These are phyloP conservation scores for Aphanomyces cochlioides DNA, from an alignment of 352 stramenopile species.

Conservation along the genomic window DNA sequence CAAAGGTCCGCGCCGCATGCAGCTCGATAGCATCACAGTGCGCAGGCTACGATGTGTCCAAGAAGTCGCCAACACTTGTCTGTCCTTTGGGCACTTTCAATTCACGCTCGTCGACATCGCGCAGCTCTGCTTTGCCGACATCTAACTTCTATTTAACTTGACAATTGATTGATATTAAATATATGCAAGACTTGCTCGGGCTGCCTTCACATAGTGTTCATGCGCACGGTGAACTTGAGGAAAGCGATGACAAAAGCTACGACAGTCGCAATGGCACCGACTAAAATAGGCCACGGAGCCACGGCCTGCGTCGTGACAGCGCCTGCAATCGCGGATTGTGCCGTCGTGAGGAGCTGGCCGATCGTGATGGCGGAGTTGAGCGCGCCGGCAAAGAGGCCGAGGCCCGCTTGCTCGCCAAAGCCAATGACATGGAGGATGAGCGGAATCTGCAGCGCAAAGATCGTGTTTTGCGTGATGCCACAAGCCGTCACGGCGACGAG, in stretches of 20 bases:
- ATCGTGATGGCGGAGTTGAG: conserved; percentile 75
- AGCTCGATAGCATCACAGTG: background rate
- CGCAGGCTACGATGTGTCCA: conserved; percentile 2
- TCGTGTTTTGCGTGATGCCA: conserved; percentile 36
- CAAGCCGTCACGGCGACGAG: conserved; percentile 47
- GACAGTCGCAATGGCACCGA: conserved; percentile 61
- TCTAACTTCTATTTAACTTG: background rate
- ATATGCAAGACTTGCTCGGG: background rate
- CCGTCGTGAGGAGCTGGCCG: conserved; percentile 67
- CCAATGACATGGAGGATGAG: conserved; percentile 19
- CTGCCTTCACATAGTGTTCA: conserved; percentile 58
- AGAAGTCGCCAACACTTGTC: conserved; percentile 9
- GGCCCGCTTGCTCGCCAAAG: conserved; percentile 36
- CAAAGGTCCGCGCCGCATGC: background rate
- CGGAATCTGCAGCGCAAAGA: conserved; percentile 23
- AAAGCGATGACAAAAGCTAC: conserved; percentile 54
- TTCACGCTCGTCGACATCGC: conserved; percentile 5
- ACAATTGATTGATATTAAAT: conserved; percentile 5
- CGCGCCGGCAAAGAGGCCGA: conserved; percentile 72
- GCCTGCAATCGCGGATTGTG: conserved; percentile 17
- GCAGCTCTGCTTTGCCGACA: background rate
- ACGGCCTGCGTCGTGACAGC: background rate
- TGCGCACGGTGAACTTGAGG: conserved; percentile 57
- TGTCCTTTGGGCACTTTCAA: conserved; percentile 9
- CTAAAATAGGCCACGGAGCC: conserved; percentile 42